Evolutionary conservation across 2,329 filamentous ascomycete species (phyloP).

Genomic region (Paecilomyces variotii): DNA sequence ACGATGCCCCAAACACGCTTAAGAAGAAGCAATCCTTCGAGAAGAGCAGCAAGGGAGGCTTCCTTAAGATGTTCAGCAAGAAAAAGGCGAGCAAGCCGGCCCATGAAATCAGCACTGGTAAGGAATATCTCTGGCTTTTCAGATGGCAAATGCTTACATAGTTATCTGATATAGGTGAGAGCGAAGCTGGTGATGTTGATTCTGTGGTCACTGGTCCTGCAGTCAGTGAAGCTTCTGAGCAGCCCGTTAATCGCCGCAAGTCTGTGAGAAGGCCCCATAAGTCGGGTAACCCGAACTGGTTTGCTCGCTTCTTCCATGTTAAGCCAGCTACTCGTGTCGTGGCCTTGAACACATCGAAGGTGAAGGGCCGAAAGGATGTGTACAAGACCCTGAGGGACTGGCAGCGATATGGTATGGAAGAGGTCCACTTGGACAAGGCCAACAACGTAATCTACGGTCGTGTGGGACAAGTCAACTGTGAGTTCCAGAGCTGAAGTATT

Average conservation of each 20-base stretch:
- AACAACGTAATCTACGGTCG: conserved; percentile 72
- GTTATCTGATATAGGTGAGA: not conserved
- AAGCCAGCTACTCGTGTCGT: conserved; percentile 71
- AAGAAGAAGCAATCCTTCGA: conserved; percentile 10
- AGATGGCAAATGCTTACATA: not conserved
- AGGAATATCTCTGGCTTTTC: conserved; percentile 11
- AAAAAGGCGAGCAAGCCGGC: conserved; percentile 34
- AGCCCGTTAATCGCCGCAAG: conserved; percentile 8
- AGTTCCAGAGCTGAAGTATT: conserved; percentile 29
- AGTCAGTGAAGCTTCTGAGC: not conserved
- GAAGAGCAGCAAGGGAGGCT: conserved; percentile 37
- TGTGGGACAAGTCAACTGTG: conserved; percentile 71
- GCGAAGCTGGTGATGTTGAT: not conserved
- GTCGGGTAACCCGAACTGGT: conserved; percentile 66
- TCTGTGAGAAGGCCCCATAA: conserved; percentile 16
- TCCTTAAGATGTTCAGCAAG: conserved; percentile 47
- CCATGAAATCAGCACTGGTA: conserved; percentile 29
- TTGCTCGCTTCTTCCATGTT: conserved; percentile 79
- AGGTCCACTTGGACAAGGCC: conserved; percentile 70
- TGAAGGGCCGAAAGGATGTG: conserved; percentile 69
- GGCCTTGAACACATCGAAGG: conserved; percentile 65
- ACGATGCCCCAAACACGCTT: conserved; percentile 5
- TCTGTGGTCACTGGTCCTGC: not conserved
- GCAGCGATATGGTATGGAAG: conserved; percentile 71
- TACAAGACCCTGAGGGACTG: conserved; percentile 68